Base-by-base conservation (phyloP, 495 filamentous ascomycete genomes). In the Penicillium fimorum region DNA sequence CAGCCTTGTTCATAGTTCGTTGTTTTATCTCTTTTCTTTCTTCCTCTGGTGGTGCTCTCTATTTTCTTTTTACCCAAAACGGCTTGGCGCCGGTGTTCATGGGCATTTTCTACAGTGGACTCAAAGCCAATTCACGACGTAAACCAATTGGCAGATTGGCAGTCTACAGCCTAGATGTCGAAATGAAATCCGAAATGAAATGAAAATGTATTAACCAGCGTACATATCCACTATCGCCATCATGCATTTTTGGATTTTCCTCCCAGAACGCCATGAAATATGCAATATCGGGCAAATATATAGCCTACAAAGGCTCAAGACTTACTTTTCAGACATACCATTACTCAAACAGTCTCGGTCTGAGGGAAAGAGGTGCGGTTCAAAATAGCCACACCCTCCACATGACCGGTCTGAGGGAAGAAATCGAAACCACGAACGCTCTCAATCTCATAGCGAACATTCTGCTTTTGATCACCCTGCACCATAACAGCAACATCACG, bases 341-440 rank as follows among this genome's bases (percentile, higher is more conserved):
- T 17, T 25, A 24, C 32, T 47, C 30, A 42, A 25, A 15, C 30
- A 15, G 17, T 27, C 22, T 61, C 54, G 5, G 15, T 51, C 54
- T 57, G 57, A 41, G 61, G 63, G 41, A 63, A 63, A 15, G 52
- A 46, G 41, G 64, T 65, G 37, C 69, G 70, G 60, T 78, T 79
- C 60, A 97, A 70, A 27, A 97, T 84, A 33, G 89, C 94, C 53
- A 97, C 91, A 41, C 94, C 89, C 71, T 98, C 94, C 0, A 97
- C 94, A 80, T 98, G 94, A 6, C 91, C 85, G 24, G 94, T 97
- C 79, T 97, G 94, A 44, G 94, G 94, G 72, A 98, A 98, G 76
- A 98, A 98, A 65, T 98, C 94, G 67, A 97, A 97, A 5, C 92
- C 94, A 45, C 87, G 80, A 33, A 98, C 75, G 66, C 90, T 95